These are phyloP conservation scores for Gnaphalium uliginosum DNA, from an alignment of 129 eudicot genomes.

Conservation along the genomic window DNA sequence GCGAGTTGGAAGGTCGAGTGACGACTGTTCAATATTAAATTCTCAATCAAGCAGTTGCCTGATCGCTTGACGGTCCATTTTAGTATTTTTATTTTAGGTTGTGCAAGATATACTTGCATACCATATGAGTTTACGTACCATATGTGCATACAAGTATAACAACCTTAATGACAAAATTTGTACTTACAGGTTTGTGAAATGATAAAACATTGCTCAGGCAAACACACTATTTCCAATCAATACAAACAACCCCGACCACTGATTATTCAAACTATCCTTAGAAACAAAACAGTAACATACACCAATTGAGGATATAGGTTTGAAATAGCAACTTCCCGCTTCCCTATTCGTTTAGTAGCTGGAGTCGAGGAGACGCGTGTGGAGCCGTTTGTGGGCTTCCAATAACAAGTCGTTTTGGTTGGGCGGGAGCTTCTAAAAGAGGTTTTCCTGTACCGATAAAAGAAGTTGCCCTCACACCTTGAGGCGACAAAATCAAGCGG, in stretches of 20 bases:
- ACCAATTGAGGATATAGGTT: conserved; percentile 14
- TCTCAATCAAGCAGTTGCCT: too few relatives aligned
- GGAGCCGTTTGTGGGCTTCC: conserved; percentile 14
- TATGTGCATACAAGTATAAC: neutral
- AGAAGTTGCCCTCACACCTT: conserved; percentile 55
- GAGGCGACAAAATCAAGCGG: conserved; percentile 49
- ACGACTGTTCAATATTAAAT: too few relatives aligned
- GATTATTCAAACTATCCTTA: conserved; percentile 21
- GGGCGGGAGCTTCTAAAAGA: conserved; percentile 54
- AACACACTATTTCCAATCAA: neutral
- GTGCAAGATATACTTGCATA: neutral
- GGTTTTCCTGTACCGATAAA: conserved; percentile 70
- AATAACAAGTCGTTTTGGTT: conserved; percentile 29
- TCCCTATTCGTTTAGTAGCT: conserved; percentile 21
- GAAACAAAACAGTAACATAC: conserved; percentile 25
- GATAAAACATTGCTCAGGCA: conserved; percentile 3
- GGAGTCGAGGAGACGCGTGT: conserved; percentile 31
- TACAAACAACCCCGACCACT: conserved; percentile 21
- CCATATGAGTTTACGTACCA: neutral
- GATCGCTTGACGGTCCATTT: too few relatives aligned
- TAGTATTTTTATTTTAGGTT: too few relatives aligned
- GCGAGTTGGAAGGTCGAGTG: too few relatives aligned
- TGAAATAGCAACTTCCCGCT: neutral
- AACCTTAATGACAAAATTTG: neutral
- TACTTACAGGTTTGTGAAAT: neutral